These are phyloP conservation scores for Paxillus ammoniavirescens DNA, from an alignment of 768 basidiomycete genomes.

Conservation along the genomic window DNA sequence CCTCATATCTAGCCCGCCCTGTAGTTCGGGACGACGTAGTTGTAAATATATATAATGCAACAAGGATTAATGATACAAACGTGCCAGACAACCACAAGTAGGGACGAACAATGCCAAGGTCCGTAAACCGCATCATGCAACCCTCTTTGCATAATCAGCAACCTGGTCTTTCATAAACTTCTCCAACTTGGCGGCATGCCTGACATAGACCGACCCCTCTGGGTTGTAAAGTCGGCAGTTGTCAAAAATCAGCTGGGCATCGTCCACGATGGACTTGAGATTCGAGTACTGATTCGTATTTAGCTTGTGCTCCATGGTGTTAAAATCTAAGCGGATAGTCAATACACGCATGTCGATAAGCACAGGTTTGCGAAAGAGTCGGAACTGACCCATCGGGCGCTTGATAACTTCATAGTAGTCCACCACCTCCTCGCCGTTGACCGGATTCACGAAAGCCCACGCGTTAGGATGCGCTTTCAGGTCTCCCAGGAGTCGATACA, in stretches of 20 bases:
- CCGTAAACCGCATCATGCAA: slow-evolving; percentile 1
- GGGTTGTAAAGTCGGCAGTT: slow-evolving; percentile 91
- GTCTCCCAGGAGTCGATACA: slow-evolving; percentile 78
- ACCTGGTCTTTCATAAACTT: slow-evolving; percentile 65
- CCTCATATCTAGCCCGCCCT: neutral
- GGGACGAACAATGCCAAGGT: neutral
- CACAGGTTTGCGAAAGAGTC: neutral
- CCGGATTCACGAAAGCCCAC: slow-evolving; percentile 88
- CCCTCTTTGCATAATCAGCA: slow-evolving; percentile 23
- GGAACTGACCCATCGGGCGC: slow-evolving; percentile 83
- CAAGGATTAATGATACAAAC: neutral
- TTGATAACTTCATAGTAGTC: slow-evolving; percentile 92
- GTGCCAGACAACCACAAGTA: neutral
- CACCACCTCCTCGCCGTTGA: slow-evolving; percentile 71
- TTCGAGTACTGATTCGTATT: slow-evolving; percentile 78
- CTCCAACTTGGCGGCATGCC: slow-evolving; percentile 83
- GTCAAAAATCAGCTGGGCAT: slow-evolving; percentile 82
- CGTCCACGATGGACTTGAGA: slow-evolving; percentile 72
- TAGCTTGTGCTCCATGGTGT: slow-evolving; percentile 88
- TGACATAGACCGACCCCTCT: slow-evolving; percentile 74
- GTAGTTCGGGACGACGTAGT: neutral
- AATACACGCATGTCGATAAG: neutral
- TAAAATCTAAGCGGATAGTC: slow-evolving; percentile 56
- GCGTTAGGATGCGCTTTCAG: slow-evolving; percentile 73
- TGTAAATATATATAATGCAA: neutral